phyloP scores from a whole-genome alignment of 2,329 filamentous ascomycete genomes.

The Pestalotiopsis sp. region DNA sequence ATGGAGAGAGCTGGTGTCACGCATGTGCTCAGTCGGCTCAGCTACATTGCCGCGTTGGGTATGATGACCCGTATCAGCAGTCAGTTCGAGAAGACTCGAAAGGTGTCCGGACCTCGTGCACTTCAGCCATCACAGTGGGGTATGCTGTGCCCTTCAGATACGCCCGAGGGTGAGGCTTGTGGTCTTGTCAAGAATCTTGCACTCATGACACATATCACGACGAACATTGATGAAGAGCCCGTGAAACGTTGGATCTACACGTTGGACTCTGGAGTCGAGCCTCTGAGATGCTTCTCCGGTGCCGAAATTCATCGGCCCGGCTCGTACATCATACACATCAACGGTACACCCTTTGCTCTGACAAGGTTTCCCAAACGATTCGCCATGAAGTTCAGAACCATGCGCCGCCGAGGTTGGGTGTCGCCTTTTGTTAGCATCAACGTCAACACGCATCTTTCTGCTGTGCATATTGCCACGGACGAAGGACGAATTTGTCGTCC shows the following conservation, averaged over 20 bases:
- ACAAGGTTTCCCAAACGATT: constrained; percentile 87
- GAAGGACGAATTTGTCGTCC: constrained; percentile 96
- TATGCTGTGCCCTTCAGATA: constrained; percentile 97
- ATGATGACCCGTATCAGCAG: constrained; percentile 99
- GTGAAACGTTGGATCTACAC: constrained; percentile 85
- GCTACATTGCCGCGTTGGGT: constrained; percentile 93
- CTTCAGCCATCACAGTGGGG: constrained; percentile 97
- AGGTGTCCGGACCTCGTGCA: constrained; percentile 92
- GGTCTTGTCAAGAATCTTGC: constrained; percentile 97
- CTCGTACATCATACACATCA: constrained; percentile 88
- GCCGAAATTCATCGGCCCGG: constrained; percentile 84
- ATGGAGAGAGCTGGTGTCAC: constrained; percentile 98
- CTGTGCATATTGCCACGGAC: constrained; percentile 94
- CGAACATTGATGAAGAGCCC: constrained; percentile 89
- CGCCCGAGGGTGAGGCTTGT: constrained; percentile 96
- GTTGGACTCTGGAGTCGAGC: constrained; percentile 80
- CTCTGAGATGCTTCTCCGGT: constrained; percentile 69
- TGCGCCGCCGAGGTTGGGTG: constrained; percentile 86
- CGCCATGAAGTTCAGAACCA: constrained; percentile 77
- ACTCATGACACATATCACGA: constrained; percentile 98
- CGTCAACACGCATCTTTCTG: constrained; percentile 88
- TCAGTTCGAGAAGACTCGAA: constrained; percentile 98
- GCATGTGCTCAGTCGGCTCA: constrained; percentile 90
- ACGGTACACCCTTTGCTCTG: constrained; percentile 89
- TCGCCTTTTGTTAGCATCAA: constrained; percentile 97